These are phyloP conservation scores for Furculomyces boomerangus DNA, from an alignment of 371 early-diverging fungal genomes.

Conservation along the genomic window DNA sequence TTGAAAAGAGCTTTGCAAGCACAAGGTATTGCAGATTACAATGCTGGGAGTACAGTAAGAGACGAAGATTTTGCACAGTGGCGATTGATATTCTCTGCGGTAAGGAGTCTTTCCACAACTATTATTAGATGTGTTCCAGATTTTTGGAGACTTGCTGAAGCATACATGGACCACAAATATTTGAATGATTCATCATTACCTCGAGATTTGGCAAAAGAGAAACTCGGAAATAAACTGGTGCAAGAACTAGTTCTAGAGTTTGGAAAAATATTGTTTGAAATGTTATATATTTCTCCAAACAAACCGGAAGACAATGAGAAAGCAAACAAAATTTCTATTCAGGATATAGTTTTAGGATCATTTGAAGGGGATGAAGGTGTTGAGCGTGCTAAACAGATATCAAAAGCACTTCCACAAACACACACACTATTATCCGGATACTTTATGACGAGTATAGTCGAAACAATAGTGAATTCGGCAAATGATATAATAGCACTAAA, in stretches of 20 bases:
- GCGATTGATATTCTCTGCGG: conserved; percentile 44
- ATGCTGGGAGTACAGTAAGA: conserved; percentile 25
- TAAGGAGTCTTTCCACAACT: conserved; percentile 52
- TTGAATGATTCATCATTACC: conserved; percentile 13
- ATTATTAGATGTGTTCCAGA: conserved; percentile 67
- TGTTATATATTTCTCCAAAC: conserved; percentile 14
- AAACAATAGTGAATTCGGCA: conserved; percentile 17
- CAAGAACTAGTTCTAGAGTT: conserved; percentile 40
- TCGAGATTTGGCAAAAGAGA: not conserved
- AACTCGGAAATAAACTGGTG: conserved; percentile 37
- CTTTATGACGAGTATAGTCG: conserved; percentile 19
- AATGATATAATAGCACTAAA: conserved; percentile 22
- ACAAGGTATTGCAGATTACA: conserved; percentile 27
- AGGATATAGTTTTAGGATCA: not conserved
- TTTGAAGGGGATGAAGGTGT: conserved; percentile 8
- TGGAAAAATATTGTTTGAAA: conserved; percentile 26
- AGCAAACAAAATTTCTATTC: not conserved
- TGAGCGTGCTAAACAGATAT: conserved; percentile 23
- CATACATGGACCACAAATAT: conserved; percentile 74
- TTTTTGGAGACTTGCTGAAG: conserved; percentile 74
- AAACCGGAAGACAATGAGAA: too few relatives aligned
- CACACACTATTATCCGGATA: conserved; percentile 33
- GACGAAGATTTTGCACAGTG: conserved; percentile 43
- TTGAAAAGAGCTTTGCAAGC: conserved; percentile 18
- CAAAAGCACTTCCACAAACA: conserved; percentile 24